Evolutionary conservation across 1,139 yeast species (phyloP).

Genomic region (Lodderomyces beijingensis): DNA sequence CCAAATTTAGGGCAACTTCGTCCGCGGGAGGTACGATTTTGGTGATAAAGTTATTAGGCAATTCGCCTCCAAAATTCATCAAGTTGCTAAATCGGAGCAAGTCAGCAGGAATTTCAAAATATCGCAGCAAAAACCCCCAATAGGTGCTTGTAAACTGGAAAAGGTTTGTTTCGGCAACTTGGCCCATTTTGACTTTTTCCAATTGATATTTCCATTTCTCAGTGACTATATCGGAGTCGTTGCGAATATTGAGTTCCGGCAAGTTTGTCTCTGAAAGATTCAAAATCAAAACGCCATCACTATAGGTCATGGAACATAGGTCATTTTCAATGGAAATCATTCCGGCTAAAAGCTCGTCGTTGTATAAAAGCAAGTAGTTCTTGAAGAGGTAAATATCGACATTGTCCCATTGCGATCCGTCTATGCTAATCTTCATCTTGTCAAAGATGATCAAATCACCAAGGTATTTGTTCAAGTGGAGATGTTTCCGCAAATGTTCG

Average conservation of each 20-base stretch:
- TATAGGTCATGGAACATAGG: conserved; percentile 24
- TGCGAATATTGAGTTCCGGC: conserved; percentile 43
- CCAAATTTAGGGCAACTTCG: conserved; percentile 40
- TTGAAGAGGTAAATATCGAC: conserved; percentile 39
- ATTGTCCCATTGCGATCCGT: conserved; percentile 33
- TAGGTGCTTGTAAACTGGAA: conserved; percentile 50
- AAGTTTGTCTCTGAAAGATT: conserved; percentile 36
- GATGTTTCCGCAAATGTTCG: conserved; percentile 6
- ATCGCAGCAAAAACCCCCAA: conserved; percentile 34
- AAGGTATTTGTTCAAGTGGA: conserved; percentile 16
- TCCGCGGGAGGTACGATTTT: conserved; percentile 38
- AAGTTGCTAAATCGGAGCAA: conserved; percentile 33
- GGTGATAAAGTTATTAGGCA: conserved; percentile 35
- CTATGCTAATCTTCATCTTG: conserved; percentile 34
- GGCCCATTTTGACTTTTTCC: conserved; percentile 14
- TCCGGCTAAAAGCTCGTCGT: conserved; percentile 30
- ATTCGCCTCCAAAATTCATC: conserved; percentile 28
- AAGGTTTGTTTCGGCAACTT: conserved; percentile 24
- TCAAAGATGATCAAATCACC: conserved; percentile 41
- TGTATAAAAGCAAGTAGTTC: conserved; percentile 33
- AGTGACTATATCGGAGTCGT: conserved; percentile 29
- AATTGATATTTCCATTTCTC: conserved; percentile 39
- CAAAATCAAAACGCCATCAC: conserved; percentile 27
- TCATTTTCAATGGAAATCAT: conserved; percentile 25
- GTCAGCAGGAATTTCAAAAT: conserved; percentile 34